Conservation (phyloP, 2,329 filamentous ascomycete species). For the Colletotrichum sp. region DNA sequence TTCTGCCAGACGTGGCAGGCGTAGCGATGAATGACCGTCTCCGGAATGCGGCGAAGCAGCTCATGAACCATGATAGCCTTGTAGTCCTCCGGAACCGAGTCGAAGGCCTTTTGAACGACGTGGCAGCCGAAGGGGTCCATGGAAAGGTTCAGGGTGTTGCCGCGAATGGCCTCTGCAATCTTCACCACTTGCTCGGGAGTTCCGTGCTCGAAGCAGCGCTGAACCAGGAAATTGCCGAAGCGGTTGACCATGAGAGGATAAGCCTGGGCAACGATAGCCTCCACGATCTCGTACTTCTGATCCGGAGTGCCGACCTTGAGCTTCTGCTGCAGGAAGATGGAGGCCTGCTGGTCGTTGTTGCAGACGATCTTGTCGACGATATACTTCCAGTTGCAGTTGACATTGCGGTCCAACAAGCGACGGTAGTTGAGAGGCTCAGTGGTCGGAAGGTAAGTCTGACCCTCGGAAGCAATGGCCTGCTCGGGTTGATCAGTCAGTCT, state of each 20-base stretch:
- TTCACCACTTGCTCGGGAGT: slow-evolving; percentile 92
- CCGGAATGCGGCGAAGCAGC: slow-evolving; percentile 89
- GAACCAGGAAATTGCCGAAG: slow-evolving; percentile 97
- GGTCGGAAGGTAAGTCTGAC: slow-evolving; percentile 81
- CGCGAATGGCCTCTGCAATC: slow-evolving; percentile 92
- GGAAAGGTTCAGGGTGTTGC: slow-evolving; percentile 90
- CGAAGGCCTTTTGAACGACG: slow-evolving; percentile 98
- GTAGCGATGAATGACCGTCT: slow-evolving; percentile 98
- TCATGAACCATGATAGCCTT: slow-evolving; percentile 99
- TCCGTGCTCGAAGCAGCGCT: slow-evolving; percentile 98
- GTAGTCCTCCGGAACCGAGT: slow-evolving; percentile 96
- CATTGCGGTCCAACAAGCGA: slow-evolving; percentile 90
- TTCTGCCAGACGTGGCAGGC: slow-evolving; percentile 99
- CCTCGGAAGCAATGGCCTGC: slow-evolving; percentile 57
- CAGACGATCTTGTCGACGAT: slow-evolving; percentile 99
- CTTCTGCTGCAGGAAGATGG: slow-evolving; percentile 98
- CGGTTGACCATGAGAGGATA: slow-evolving; percentile 98
- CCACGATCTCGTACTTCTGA: slow-evolving; percentile 97
- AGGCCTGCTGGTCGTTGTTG: slow-evolving; percentile 98
- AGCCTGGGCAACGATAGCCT: slow-evolving; percentile 92
- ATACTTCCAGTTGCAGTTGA: slow-evolving; percentile 99
- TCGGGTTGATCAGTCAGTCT: slow-evolving; percentile 7
- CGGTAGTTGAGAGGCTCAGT: slow-evolving; percentile 96
- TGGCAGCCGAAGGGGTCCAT: slow-evolving; percentile 99
- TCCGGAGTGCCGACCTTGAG: slow-evolving; percentile 94